Conservation (phyloP, 73 alveolate species). For the Stentor coeruleus region DNA sequence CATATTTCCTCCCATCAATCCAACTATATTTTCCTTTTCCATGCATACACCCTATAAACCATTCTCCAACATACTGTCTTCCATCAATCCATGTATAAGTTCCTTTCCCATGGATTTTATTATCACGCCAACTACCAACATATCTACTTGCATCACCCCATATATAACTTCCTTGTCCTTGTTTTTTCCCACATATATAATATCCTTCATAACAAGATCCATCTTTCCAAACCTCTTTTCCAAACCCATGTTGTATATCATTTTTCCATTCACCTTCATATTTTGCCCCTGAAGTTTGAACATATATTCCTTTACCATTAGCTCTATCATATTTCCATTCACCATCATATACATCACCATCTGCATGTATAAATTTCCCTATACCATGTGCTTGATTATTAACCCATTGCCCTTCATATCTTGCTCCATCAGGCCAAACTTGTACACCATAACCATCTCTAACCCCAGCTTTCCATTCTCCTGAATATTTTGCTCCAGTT, state of each 20-base stretch:
- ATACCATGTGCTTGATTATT: slow-evolving; percentile 64
- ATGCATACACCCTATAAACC: slow-evolving; percentile 68
- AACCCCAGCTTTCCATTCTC: slow-evolving; percentile 70
- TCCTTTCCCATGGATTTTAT: slow-evolving; percentile 70
- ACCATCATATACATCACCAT: slow-evolving; percentile 83
- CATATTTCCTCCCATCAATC: slow-evolving; percentile 85
- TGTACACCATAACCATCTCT: slow-evolving; percentile 56
- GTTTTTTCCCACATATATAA: slow-evolving; percentile 60
- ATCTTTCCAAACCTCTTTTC: slow-evolving; percentile 58
- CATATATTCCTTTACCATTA: slow-evolving; percentile 66
- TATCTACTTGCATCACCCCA: slow-evolving; percentile 65
- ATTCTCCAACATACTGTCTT: slow-evolving; percentile 65
- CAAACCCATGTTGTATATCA: slow-evolving; percentile 57
- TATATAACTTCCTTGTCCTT: slow-evolving; percentile 65
- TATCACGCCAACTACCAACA: slow-evolving; percentile 55
- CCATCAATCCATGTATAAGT: slow-evolving; percentile 65
- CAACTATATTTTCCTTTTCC: slow-evolving; percentile 73
- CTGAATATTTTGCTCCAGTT: slow-evolving; percentile 61
- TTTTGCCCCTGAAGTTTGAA: slow-evolving; percentile 65
- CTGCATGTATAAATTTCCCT: slow-evolving; percentile 77
- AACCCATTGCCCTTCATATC: slow-evolving; percentile 51
- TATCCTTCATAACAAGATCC: slow-evolving; percentile 71
- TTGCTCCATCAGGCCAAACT: slow-evolving; percentile 49
- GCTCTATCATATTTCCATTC: slow-evolving; percentile 82
- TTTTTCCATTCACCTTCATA: slow-evolving; percentile 64